A percentile compares a stretch with the other conserved stretches of the same genome.
Conservation (phyloP, 1,284 basidiomycete genomes). For the Apiotrichum laibachii region DNA sequence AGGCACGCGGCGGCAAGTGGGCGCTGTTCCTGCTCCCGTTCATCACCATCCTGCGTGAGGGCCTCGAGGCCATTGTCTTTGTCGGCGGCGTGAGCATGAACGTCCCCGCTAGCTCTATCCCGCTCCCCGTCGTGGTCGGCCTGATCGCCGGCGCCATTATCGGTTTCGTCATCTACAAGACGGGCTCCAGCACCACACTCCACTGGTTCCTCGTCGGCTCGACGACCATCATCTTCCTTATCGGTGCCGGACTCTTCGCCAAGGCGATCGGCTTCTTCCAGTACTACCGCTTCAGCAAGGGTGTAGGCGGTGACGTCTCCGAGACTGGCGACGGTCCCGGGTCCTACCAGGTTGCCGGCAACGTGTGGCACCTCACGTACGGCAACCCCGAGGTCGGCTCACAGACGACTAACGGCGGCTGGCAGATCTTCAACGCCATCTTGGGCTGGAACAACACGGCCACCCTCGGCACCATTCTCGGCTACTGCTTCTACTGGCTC, state of each 20-base stretch:
- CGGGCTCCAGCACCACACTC: slow-evolving; percentile 50
- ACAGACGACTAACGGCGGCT: slow-evolving; percentile 46
- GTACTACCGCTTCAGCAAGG: slow-evolving; percentile 54
- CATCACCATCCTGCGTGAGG: slow-evolving; percentile 82
- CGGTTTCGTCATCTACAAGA: slow-evolving; percentile 54
- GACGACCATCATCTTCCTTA: slow-evolving; percentile 83
- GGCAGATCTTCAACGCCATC: slow-evolving; percentile 52
- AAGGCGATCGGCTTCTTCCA: slow-evolving; percentile 66
- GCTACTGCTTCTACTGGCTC: slow-evolving; percentile 79
- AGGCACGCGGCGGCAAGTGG: slow-evolving; percentile 64
- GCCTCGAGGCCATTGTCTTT: slow-evolving; percentile 88
- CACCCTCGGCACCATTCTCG: slow-evolving; percentile 64
- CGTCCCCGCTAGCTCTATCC: slow-evolving; percentile 75
- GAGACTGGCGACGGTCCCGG: slow-evolving; percentile 59
- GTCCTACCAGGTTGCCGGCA: slow-evolving; percentile 67
- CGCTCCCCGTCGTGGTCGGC: slow-evolving; percentile 80
- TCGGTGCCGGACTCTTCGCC: slow-evolving; percentile 85
- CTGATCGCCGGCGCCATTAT: slow-evolving; percentile 68
- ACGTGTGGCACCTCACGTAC: slow-evolving; percentile 73
- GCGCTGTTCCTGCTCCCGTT: slow-evolving; percentile 81
- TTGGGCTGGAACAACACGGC: slow-evolving; percentile 52
- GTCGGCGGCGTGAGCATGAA: slow-evolving; percentile 87
- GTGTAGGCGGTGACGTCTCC: slow-evolving; percentile 72
- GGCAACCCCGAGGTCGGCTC: slow-evolving; percentile 67
- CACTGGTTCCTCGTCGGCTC: slow-evolving; percentile 80